These are phyloP conservation scores for Ogataea hybrid DNA, from an alignment of 1,139 yeast genomes.

Conservation along the genomic window DNA sequence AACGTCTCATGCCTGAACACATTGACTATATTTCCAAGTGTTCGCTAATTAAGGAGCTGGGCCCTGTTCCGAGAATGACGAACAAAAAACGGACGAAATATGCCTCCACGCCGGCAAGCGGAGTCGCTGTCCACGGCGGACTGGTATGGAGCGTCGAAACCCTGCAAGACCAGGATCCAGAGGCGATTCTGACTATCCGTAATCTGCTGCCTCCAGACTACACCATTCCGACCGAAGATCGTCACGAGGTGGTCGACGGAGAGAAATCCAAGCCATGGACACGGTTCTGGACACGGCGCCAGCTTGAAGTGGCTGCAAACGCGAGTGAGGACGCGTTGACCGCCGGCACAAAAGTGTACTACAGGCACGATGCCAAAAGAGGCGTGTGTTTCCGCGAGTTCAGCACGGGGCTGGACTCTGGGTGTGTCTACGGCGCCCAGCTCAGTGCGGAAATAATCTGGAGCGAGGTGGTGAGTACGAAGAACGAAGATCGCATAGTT, in stretches of 20 bases:
- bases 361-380: constrained; percentile 86
- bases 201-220: constrained; percentile 57
- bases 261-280: constrained; percentile 70
- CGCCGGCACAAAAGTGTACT: constrained; percentile 56
- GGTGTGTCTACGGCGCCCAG: constrained; percentile 74
- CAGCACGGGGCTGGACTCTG: constrained; percentile 79
- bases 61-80: constrained; percentile 48
- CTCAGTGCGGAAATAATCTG: constrained; percentile 64
- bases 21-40: constrained; percentile 56
- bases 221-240: constrained; percentile 52
- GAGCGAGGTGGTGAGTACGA: constrained; percentile 26
- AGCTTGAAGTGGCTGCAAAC: constrained; percentile 23
- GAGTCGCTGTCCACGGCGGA: constrained; percentile 81
- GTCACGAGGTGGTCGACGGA: constrained; percentile 45
- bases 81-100: constrained; percentile 24
- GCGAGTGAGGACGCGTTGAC: constrained; percentile 15
- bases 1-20: constrained; percentile 57
- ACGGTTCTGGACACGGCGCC: constrained; percentile 54
- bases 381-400: constrained; percentile 67
- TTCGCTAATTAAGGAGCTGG: constrained; percentile 61
- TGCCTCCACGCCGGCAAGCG: constrained; percentile 36
- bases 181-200: constrained; percentile 61
- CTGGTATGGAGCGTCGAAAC: constrained; percentile 55
- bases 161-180: constrained; percentile 58
- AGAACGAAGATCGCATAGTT: constrained; percentile 15